phyloP scores from a whole-genome alignment of 2,329 filamentous ascomycete genomes.

The Aspergillus viridinutans region DNA sequence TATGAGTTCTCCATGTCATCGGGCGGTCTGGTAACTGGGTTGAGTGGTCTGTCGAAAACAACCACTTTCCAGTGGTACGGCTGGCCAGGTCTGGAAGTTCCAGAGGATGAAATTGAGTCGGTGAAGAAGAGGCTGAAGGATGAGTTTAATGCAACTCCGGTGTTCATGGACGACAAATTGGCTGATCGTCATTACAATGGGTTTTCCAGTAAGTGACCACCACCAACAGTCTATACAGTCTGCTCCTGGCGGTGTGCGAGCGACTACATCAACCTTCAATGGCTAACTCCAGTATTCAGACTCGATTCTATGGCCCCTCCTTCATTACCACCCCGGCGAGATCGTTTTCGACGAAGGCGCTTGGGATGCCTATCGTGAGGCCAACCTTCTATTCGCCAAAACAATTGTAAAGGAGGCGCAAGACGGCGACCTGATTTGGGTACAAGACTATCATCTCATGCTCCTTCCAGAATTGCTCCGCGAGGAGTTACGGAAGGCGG shows the following conservation, averaged over 20 bases:
- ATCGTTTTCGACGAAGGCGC: constrained; percentile 95
- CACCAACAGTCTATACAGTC: background rate
- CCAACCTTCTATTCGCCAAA: constrained; percentile 88
- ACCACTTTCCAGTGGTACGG: constrained; percentile 95
- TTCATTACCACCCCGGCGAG: constrained; percentile 98
- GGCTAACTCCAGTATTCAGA: constrained; percentile 49
- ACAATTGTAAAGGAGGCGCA: constrained; percentile 80
- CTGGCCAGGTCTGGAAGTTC: constrained; percentile 87
- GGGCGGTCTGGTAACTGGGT: constrained; percentile 82
- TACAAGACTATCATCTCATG: constrained; percentile 99
- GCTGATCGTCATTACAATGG: constrained; percentile 94
- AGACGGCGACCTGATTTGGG: constrained; percentile 94
- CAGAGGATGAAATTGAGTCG: constrained; percentile 67
- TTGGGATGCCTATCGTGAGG: constrained; percentile 89
- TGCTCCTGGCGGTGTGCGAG: background rate
- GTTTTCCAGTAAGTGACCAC: constrained; percentile 69
- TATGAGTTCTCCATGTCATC: constrained; percentile 93
- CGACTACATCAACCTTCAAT: background rate
- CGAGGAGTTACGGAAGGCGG: constrained; percentile 67
- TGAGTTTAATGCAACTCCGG: constrained; percentile 78
- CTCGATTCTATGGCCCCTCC: constrained; percentile 95
- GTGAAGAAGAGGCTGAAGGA: constrained; percentile 73
- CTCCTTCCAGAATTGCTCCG: constrained; percentile 92
- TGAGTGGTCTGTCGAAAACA: constrained; percentile 82
- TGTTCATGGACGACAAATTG: constrained; percentile 85